phyloP scores from a whole-genome alignment of 768 basidiomycete genomes.

The Termitomyces sp. region DNA sequence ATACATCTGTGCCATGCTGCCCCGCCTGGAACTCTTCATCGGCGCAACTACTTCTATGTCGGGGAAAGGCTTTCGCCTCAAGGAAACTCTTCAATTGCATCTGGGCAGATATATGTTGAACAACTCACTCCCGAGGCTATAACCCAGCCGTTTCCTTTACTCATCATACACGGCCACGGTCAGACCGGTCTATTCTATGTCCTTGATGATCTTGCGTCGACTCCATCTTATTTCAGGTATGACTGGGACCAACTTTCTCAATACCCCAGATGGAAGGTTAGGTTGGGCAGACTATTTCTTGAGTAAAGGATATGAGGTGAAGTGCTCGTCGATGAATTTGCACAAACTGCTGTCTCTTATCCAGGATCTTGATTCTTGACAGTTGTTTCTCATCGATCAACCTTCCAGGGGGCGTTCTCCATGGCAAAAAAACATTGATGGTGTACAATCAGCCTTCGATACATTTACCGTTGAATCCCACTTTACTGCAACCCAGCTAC shows the following conservation, averaged over 20 bases:
- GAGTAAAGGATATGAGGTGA: constrained; percentile 46
- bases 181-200: background rate
- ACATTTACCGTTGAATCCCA: constrained; percentile 32
- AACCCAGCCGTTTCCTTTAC: constrained; percentile 36
- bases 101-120: constrained; percentile 52
- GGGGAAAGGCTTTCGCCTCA: constrained; percentile 36
- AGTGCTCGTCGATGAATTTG: constrained; percentile 15
- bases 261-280: constrained; percentile 48
- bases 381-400: constrained; percentile 44
- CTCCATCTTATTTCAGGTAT: constrained; percentile 28
- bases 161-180: constrained; percentile 49
- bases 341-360: constrained; percentile 13
- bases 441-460: constrained; percentile 26
- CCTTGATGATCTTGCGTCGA: background rate
- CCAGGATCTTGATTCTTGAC: background rate
- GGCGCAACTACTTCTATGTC: constrained; percentile 45
- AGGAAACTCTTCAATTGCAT: constrained; percentile 33
- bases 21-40: constrained; percentile 33
- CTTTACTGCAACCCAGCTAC: constrained; percentile 38
- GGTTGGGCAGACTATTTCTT: constrained; percentile 61
- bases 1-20: background rate
- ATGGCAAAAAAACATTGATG: constrained; percentile 38
- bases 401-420: constrained; percentile 43
- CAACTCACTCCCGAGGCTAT: constrained; percentile 39
- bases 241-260: constrained; percentile 51